Evolutionary conservation across 805 yeast genomes (phyloP).

Genomic region (Torulaspora maleeae): DNA sequence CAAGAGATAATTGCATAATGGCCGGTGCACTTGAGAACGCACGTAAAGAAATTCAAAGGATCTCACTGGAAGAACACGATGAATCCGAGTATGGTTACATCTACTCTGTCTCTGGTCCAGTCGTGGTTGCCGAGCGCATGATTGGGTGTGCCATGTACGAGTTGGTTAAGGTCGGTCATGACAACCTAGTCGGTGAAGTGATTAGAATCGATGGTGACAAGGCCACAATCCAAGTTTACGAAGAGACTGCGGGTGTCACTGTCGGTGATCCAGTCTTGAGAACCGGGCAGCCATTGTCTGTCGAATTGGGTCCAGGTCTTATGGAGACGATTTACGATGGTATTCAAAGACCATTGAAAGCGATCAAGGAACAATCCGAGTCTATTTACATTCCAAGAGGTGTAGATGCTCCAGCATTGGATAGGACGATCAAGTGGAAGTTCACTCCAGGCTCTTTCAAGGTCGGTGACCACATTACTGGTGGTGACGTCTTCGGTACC

Average conservation of each 20-base stretch:
- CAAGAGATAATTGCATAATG: slow-evolving; percentile 35
- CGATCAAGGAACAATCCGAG: slow-evolving; percentile 80
- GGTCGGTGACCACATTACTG: slow-evolving; percentile 96
- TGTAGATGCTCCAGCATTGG: slow-evolving; percentile 92
- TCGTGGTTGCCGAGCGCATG: slow-evolving; percentile 96
- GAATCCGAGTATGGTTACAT: slow-evolving; percentile 85
- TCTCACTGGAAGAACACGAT: slow-evolving; percentile 65
- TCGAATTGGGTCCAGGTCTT: slow-evolving; percentile 97
- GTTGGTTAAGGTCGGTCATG: slow-evolving; percentile 96
- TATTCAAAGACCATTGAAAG: slow-evolving; percentile 96
- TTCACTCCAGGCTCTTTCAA: slow-evolving; percentile 68
- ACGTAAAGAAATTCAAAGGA: slow-evolving; percentile 84
- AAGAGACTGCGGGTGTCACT: slow-evolving; percentile 98
- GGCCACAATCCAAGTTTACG: slow-evolving; percentile 98
- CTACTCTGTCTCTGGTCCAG: slow-evolving; percentile 97
- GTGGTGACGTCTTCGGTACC: slow-evolving; percentile 95
- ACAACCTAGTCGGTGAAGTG: slow-evolving; percentile 94
- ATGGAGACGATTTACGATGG: slow-evolving; percentile 99
- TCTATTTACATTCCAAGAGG: slow-evolving; percentile 99
- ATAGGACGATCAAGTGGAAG: slow-evolving; percentile 76
- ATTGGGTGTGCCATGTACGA: slow-evolving; percentile 99
- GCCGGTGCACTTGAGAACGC: slow-evolving; percentile 98
- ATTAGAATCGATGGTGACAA: slow-evolving; percentile 94
- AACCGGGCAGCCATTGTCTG: slow-evolving; percentile 98
- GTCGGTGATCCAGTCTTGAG: slow-evolving; percentile 98